Conservation (phyloP, 73 alveolate genomes). For the Symbiodinium natans region DNA sequence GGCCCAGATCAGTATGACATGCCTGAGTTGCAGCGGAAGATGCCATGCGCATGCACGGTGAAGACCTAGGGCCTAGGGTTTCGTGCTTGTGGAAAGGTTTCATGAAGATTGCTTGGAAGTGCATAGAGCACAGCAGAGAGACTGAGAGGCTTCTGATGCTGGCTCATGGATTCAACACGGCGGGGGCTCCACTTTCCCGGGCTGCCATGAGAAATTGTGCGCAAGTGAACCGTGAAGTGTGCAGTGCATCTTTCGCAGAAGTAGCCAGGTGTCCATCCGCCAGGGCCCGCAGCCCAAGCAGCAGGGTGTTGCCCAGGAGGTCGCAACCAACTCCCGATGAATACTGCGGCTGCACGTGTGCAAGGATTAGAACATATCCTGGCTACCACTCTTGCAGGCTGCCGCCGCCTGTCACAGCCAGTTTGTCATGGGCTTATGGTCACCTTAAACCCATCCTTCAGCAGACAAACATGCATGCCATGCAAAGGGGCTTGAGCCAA, state of each 20-base stretch:
- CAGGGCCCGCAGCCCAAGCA: conserved; percentile 78
- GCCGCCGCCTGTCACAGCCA: conserved; percentile 1
- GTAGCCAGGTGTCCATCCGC: conserved; percentile 78
- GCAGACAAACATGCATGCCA: too few relatives aligned
- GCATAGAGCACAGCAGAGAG: not conserved
- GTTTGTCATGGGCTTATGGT: not conserved
- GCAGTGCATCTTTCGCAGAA: too few relatives aligned
- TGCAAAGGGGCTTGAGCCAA: too few relatives aligned
- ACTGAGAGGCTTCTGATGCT: conserved; percentile 55
- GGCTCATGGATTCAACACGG: conserved; percentile 92
- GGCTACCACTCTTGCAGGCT: not conserved
- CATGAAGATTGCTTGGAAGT: not conserved
- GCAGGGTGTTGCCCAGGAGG: conserved; percentile 69
- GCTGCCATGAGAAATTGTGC: too few relatives aligned
- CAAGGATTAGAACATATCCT: too few relatives aligned
- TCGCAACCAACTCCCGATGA: too few relatives aligned
- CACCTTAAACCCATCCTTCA: not conserved
- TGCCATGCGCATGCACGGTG: too few relatives aligned
- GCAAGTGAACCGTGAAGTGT: too few relatives aligned
- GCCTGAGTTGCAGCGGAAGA: too few relatives aligned
- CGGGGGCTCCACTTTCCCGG: not conserved
- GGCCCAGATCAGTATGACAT: not conserved
- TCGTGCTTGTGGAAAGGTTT: too few relatives aligned
- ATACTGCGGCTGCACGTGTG: too few relatives aligned
- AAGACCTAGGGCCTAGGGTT: too few relatives aligned